Base-by-base conservation (phyloP, 768 basidiomycete genomes). In the Psilocybe cubensis region DNA sequence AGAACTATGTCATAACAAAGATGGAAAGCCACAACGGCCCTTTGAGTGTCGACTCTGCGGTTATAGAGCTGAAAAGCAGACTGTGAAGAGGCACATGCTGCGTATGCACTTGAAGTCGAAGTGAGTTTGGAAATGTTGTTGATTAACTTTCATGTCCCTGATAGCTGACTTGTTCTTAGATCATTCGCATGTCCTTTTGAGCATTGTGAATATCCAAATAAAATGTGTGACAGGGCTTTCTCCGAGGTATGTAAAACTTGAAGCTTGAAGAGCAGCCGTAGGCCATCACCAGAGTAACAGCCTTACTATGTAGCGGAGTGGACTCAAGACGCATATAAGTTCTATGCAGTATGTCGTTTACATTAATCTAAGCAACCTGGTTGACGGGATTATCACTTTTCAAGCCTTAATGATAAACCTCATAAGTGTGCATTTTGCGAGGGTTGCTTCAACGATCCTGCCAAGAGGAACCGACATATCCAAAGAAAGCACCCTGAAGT, bases 61-160 rank as follows among this genome's bases (percentile, higher is more conserved):
- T 6, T 69, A 64, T 44, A 44, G 52, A 17, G 66, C 60, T 14
- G 61, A 63, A 43, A 87, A 84, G 68, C 87, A 88, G 66, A 76
- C 87, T 41, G 83, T 89, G 56, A 88, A 87, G 68, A 79, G 88
- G 24, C 88, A 89, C 67, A 77, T 89, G 45, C 79, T 85, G 68
- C 82, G 82, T 8, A 83, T 80, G 12, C 88, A 89, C 65, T 67
- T 89, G 44, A 76, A 80, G 49, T 76, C 83, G 62, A 85, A 83
- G 88, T 85, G 58, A 58, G 83, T 33, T 35, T 10, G 4, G 12
- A n/a, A 8, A 7, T 20, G 9, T 48, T 28, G 10, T 17, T 9
- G 17, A 48, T 48, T 10, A 48, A 29, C 31, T n/a, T 6, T n/a
- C 28, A 29, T 29, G 17, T 17, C 31, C 17, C 17, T 48, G n/a